A percentile compares a stretch with the other conserved stretches of the same genome.
Evolutionary conservation across 2,329 filamentous ascomycete species (phyloP).

Genomic region (Hirsutella rhossiliensis): DNA sequence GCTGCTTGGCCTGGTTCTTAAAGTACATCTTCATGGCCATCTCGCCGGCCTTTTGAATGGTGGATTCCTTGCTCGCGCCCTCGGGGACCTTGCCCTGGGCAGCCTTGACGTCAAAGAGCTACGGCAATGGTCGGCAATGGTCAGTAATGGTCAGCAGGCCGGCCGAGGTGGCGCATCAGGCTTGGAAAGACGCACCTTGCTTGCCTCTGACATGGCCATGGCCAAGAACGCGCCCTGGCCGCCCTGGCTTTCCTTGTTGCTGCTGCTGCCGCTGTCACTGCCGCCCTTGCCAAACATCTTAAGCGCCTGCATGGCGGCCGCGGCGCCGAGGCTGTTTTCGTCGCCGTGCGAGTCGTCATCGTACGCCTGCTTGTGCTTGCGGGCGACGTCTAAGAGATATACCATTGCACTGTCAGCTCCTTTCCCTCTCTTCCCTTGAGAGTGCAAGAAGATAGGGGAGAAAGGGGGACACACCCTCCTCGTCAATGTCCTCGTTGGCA

Average conservation of each 20-base stretch:
- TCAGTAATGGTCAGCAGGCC: neutral
- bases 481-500: slow-evolving; percentile 34
- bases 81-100: slow-evolving; percentile 39
- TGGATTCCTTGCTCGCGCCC: slow-evolving; percentile 66
- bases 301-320: slow-evolving; percentile 70
- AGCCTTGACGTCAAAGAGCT: slow-evolving; percentile 50
- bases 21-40: slow-evolving; percentile 86
- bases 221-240: slow-evolving; percentile 73
- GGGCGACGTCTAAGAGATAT: slow-evolving; percentile 44
- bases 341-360: slow-evolving; percentile 33
- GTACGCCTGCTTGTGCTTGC: slow-evolving; percentile 67
- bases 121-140: neutral
- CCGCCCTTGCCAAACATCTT: slow-evolving; percentile 60
- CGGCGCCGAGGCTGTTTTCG: slow-evolving; percentile 47
- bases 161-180: too few relatives aligned
- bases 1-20: slow-evolving; percentile 52
- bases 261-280: slow-evolving; percentile 27
- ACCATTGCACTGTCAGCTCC: neutral
- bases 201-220: slow-evolving; percentile 78
- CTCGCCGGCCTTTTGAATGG: slow-evolving; percentile 67
- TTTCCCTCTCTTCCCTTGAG: too few relatives aligned
- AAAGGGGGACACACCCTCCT: slow-evolving; percentile 28
- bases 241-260: slow-evolving; percentile 16
- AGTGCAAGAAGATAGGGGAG: neutral
- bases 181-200: slow-evolving; percentile 51